Percentiles rank a stretch among this genome's conserved stretches.
These are phyloP conservation scores for Cyberlindnera amylophila DNA, from an alignment of 805 yeast genomes.

Conservation along the genomic window DNA sequence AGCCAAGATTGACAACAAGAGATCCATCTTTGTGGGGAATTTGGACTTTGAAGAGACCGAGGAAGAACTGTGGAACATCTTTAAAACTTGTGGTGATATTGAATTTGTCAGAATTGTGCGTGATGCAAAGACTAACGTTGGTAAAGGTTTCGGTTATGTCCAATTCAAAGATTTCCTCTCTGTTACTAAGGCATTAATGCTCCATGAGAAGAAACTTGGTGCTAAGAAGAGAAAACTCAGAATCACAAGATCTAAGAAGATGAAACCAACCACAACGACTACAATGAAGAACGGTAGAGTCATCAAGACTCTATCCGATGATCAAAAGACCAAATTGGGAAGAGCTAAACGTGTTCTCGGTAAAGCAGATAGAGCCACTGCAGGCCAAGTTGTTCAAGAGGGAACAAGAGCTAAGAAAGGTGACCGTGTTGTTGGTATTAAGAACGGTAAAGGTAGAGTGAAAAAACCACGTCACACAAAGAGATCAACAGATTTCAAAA, in stretches of 20 bases:
- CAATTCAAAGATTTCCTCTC: constrained; percentile 74
- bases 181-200: constrained; percentile 76
- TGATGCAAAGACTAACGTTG: constrained; percentile 89
- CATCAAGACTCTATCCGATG: constrained; percentile 46
- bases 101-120: constrained; percentile 89
- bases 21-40: constrained; percentile 89
- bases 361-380: constrained; percentile 71
- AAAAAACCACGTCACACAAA: constrained; percentile 45
- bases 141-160: constrained; percentile 96
- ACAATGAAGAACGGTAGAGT: constrained; percentile 8
- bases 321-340: constrained; percentile 74
- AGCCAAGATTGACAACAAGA: constrained; percentile 73
- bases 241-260: constrained; percentile 61
- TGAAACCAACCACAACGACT: constrained; percentile 19
- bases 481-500: constrained; percentile 41
- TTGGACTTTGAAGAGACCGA: constrained; percentile 90
- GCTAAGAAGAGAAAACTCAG: constrained; percentile 60
- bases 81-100: constrained; percentile 62
- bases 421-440: constrained; percentile 53
- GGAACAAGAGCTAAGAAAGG: constrained; percentile 79
- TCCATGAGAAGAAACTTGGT: constrained; percentile 63
- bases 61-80: constrained; percentile 83
- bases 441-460: constrained; percentile 49
- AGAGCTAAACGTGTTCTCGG: constrained; percentile 75
- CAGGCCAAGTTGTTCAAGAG: constrained; percentile 55